Percentiles rank a stretch among this genome's conserved stretches.
Evolutionary conservation across 2,329 filamentous ascomycete species (phyloP).

Genomic region (Ophiostoma ulmi): DNA sequence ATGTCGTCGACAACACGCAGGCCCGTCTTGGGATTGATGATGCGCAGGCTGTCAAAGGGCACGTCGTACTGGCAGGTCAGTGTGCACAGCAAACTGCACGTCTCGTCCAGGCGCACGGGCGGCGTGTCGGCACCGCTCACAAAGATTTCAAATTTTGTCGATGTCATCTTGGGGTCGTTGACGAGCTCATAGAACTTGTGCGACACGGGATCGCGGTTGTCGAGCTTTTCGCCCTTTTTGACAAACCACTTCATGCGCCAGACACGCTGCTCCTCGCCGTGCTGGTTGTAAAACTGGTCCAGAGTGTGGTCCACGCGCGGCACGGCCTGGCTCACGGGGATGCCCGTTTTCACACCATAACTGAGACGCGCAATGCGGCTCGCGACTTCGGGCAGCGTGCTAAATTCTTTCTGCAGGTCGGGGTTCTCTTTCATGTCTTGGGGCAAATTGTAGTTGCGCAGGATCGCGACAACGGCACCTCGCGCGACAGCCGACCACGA

Average conservation of each 20-base stretch:
- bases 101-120: slow-evolving; percentile 14
- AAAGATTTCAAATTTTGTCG: slow-evolving; percentile 20
- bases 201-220: slow-evolving; percentile 25
- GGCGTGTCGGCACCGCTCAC: slow-evolving; percentile 19
- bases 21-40: slow-evolving; percentile 2
- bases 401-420: slow-evolving; percentile 1
- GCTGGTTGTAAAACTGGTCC: slow-evolving; percentile 14
- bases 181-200: slow-evolving; percentile 24
- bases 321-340: slow-evolving; percentile 15
- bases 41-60: slow-evolving; percentile 21
- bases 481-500: slow-evolving; percentile 49
- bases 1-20: slow-evolving; percentile 23
- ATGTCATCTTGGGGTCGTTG: neutral
- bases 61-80: slow-evolving; percentile 23
- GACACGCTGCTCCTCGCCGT: slow-evolving; percentile 18
- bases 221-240: slow-evolving; percentile 21
- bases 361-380: slow-evolving; percentile 22
- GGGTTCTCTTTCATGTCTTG: neutral
- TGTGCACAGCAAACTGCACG: slow-evolving; percentile 20
- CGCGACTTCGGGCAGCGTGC: slow-evolving; percentile 16
- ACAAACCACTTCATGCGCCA: slow-evolving; percentile 26
- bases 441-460: slow-evolving; percentile 17
- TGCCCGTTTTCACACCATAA: slow-evolving; percentile 23
- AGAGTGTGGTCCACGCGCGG: slow-evolving; percentile 4
- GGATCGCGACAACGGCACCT: slow-evolving; percentile 45